phyloP scores from a whole-genome alignment of 1,139 yeast species.

The Eremothecium sinecaudum region DNA sequence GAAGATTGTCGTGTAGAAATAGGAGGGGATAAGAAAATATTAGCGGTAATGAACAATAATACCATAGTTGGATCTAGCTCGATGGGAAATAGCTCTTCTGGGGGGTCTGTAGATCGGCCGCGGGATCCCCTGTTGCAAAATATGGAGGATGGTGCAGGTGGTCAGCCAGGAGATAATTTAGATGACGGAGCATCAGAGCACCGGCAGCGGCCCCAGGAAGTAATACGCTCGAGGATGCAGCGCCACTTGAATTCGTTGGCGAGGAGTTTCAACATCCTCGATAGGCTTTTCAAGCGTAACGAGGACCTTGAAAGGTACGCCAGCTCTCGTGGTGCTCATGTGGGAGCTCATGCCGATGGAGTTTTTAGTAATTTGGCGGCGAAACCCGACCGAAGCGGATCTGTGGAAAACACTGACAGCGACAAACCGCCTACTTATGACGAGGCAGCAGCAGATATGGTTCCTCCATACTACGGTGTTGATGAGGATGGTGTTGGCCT shows the following conservation, averaged over 20 bases:
- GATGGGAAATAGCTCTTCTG: background rate
- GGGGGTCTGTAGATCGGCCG: background rate
- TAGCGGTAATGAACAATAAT: background rate
- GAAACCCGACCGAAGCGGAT: conserved; percentile 47
- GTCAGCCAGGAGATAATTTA: background rate
- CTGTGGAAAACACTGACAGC: conserved; percentile 30
- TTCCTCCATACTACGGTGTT: conserved; percentile 97
- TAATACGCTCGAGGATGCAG: conserved; percentile 3
- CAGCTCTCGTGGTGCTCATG: conserved; percentile 10
- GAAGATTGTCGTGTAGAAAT: too few relatives aligned
- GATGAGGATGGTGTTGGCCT: conserved; percentile 56
- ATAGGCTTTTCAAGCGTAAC: conserved; percentile 28
- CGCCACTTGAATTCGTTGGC: conserved; percentile 18
- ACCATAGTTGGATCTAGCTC: background rate
- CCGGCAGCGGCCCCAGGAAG: background rate
- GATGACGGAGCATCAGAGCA: background rate
- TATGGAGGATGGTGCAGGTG: background rate
- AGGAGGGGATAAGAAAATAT: too few relatives aligned
- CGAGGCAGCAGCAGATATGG: conserved; percentile 88
- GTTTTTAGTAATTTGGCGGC: conserved; percentile 88
- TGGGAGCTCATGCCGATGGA: conserved; percentile 50
- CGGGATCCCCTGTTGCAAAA: background rate
- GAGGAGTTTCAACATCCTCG: conserved; percentile 33
- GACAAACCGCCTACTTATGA: conserved; percentile 87
- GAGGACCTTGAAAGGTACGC: conserved; percentile 7